Evolutionary conservation across 139 green algal genomes (phyloP).

Genomic region (Chlamydomonas schloesseri): DNA sequence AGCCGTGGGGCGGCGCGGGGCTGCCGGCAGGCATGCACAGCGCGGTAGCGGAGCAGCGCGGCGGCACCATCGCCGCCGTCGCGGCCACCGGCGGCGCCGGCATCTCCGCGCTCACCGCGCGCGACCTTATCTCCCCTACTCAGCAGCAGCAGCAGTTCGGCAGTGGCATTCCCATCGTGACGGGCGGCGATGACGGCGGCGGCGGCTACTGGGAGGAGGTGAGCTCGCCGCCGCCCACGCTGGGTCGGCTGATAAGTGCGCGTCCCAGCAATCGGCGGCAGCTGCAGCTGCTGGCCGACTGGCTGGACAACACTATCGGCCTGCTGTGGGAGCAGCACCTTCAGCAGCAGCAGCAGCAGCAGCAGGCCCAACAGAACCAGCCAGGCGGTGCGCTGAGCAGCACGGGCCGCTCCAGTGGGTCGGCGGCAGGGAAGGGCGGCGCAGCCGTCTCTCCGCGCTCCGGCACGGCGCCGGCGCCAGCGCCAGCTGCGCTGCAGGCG

Average conservation of each 20-base stretch:
- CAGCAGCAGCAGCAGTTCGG: no score
- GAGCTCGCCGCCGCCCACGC: constrained; percentile 1
- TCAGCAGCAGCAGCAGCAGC: no score
- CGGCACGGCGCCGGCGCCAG: no score
- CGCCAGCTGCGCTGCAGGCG: neutral
- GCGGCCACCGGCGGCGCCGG: neutral
- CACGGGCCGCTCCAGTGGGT: no score
- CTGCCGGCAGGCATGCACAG: constrained; percentile 9
- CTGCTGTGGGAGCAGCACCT: constrained; percentile 35
- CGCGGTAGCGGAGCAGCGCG: neutral
- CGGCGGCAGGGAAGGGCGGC: no score
- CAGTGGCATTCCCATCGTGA: neutral
- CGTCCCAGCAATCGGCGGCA: constrained; percentile 10
- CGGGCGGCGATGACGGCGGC: neutral
- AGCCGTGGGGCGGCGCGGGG: constrained; percentile 30
- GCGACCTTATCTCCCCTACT: no score
- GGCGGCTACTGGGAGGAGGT: neutral
- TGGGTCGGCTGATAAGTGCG: constrained; percentile 16
- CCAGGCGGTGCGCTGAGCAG: no score
- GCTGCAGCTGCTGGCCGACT: constrained; percentile 54
- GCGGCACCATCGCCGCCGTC: constrained; percentile 5
- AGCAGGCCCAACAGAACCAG: no score
- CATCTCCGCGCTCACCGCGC: neutral
- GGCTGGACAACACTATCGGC: constrained; percentile 45
- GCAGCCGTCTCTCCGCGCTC: no score